Base-by-base conservation (phyloP, 371 early-diverging fungal species). In the Mortierella sp. region DNA sequence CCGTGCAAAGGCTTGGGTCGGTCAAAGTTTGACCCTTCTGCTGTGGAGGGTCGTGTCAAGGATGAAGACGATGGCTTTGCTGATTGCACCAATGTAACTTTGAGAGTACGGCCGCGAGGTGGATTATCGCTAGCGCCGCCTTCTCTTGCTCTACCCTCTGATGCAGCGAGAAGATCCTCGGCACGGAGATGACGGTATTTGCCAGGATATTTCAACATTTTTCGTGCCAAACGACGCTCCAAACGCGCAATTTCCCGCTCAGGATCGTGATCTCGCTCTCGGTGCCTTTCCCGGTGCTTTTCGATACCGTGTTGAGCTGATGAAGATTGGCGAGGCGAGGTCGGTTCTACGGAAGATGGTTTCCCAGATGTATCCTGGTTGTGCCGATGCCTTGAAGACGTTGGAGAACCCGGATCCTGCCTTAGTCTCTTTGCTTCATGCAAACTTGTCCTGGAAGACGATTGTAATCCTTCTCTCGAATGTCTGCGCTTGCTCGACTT, bases 41-140 rank as follows among this genome's bases (percentile, higher is more conserved):
- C 48, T 8, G 49, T n/a, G 8, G 60, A 50, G 6, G 59, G 31
- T 14, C 56, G 66, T 8, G 53, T 37, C 26, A 37, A 21, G 19
- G 56, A 34, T 8, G 55, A 39, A 3, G 64, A 34, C 14, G 44
- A 34, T 4, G 71, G 43, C 51, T 64, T 70, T 50, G 54, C 50
- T 19, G 67, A 58, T 34, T 72, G 72, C 1, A 72, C 72, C 49
- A 72, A 30, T 15, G 67, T 72, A 17, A 72, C 61, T 56, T 73
- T 73, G 43, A 73, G 46, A 0, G 69, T 54, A 12, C 66, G 70
- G 42, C 56, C 52, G 11, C 52, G 41, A 8, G 31, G 9, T 14
- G 47, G 41, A 28, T 30, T 26, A 21, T 32, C 41, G 15, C 26
- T 14, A 5, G 19, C 28, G 15, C 28, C 48, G 11, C 17, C 9